Evolutionary conservation across 495 filamentous ascomycete species (phyloP).

Genomic region (Penicillium turbatum): DNA sequence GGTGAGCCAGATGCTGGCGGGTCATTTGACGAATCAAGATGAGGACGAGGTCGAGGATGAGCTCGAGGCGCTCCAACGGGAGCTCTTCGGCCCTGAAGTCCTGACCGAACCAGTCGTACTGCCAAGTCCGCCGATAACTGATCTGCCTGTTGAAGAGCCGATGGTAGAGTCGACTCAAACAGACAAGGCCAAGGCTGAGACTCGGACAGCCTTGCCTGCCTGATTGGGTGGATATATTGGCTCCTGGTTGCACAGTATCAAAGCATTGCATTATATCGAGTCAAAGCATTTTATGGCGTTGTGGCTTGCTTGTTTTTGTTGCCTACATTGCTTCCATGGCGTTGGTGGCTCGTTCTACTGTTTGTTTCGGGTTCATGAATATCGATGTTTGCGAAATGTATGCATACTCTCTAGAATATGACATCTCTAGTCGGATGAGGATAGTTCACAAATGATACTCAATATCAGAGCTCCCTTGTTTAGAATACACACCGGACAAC

Average conservation of each 20-base stretch:
- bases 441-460: background rate
- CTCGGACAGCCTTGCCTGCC: slow-evolving; percentile 30
- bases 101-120: slow-evolving; percentile 55
- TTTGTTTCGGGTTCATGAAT: slow-evolving; percentile 7
- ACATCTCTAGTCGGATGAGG: background rate
- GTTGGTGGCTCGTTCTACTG: slow-evolving; percentile 21
- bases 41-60: slow-evolving; percentile 98
- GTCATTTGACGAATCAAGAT: slow-evolving; percentile 82
- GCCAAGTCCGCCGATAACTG: slow-evolving; percentile 55
- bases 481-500: background rate
- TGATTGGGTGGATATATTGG: slow-evolving; percentile 10
- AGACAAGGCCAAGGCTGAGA: slow-evolving; percentile 36
- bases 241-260: background rate
- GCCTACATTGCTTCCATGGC: slow-evolving; percentile 14
- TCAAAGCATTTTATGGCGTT: slow-evolving; percentile 19
- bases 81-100: slow-evolving; percentile 48
- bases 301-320: background rate
- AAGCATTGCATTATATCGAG: slow-evolving; percentile 14
- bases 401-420: slow-evolving; percentile 1
- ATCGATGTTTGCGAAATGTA: slow-evolving; percentile 11
- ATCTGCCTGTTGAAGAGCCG: slow-evolving; percentile 23
- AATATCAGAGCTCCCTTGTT: background rate
- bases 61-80: slow-evolving; percentile 70
- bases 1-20: slow-evolving; percentile 83
- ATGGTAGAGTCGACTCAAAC: slow-evolving; percentile 31